These are phyloP conservation scores for Telfairia occidentalis DNA, from an alignment of 331 rosid genomes.

Conservation along the genomic window DNA sequence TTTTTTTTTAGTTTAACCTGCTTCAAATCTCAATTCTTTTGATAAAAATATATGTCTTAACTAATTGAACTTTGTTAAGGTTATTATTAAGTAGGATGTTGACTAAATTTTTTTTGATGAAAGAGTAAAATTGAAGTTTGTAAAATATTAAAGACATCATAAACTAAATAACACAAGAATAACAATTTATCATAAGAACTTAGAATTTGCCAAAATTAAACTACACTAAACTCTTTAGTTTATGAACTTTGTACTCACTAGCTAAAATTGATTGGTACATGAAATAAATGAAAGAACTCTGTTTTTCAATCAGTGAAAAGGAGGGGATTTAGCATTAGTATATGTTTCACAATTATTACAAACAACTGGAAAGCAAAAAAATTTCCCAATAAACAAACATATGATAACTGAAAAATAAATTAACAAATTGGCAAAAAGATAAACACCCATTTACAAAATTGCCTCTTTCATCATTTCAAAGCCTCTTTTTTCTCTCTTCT, in stretches of 20 bases:
- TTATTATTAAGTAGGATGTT: too few relatives aligned
- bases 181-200: background rate
- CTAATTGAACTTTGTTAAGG: too few relatives aligned
- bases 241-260: background rate
- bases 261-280: background rate
- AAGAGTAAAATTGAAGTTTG: too few relatives aligned
- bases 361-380: conserved; percentile 1
- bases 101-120: too few relatives aligned
- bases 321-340: background rate
- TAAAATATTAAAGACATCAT: background rate
- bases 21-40: too few relatives aligned
- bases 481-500: background rate
- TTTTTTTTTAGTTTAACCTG: too few relatives aligned
- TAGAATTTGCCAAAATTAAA: too few relatives aligned
- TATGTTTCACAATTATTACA: background rate
- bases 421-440: background rate
- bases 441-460: background rate
- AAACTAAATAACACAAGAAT: too few relatives aligned
- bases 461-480: conserved; percentile 1
- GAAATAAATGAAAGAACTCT: background rate
- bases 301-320: background rate
- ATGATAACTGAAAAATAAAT: background rate
- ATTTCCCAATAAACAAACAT: background rate
- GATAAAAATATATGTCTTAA: too few relatives aligned
- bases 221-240: background rate